Evolutionary conservation across 305 asterid genomes (phyloP).

Genomic region (Rubia peregrina): DNA sequence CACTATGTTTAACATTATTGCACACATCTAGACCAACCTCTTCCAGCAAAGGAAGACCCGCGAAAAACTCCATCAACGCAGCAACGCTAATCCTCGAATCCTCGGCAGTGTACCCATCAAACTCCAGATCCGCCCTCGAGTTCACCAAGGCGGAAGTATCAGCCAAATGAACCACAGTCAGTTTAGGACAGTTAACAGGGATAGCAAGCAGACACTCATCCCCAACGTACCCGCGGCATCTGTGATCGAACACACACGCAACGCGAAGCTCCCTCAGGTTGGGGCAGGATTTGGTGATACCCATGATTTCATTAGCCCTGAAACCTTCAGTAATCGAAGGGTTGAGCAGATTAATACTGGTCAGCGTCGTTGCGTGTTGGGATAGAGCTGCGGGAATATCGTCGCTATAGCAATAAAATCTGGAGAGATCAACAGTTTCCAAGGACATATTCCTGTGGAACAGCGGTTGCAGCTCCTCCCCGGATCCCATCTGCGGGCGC

Average conservation of each 20-base stretch:
- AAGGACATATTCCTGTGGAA: constrained; percentile 27
- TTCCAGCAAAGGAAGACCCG: constrained; percentile 63
- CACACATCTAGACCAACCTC: constrained; percentile 62
- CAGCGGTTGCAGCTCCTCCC: constrained; percentile 52
- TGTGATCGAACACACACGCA: constrained; percentile 71
- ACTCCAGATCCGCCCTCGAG: constrained; percentile 46
- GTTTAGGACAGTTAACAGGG: constrained; percentile 52
- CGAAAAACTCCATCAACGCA: constrained; percentile 71
- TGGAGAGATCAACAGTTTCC: constrained; percentile 47
- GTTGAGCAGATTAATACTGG: constrained; percentile 50
- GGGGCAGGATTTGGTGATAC: constrained; percentile 54
- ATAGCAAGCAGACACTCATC: constrained; percentile 55
- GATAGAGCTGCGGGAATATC: constrained; percentile 57
- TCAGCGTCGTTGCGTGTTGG: constrained; percentile 39
- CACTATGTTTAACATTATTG: constrained; percentile 59
- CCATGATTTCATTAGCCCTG: constrained; percentile 55
- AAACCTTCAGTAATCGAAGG: constrained; percentile 75
- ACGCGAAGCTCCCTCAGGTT: constrained; percentile 50
- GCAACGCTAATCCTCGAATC: constrained; percentile 48
- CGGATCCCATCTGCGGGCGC: constrained; percentile 59
- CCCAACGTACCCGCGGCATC: constrained; percentile 65
- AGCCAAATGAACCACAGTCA: constrained; percentile 62
- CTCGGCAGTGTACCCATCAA: constrained; percentile 47
- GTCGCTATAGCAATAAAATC: constrained; percentile 85
- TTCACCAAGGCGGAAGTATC: constrained; percentile 51